Percentiles rank a stretch among this genome's conserved stretches.
phyloP scores from a whole-genome alignment of 2,329 filamentous ascomycete genomes.

The Periconia sp. region DNA sequence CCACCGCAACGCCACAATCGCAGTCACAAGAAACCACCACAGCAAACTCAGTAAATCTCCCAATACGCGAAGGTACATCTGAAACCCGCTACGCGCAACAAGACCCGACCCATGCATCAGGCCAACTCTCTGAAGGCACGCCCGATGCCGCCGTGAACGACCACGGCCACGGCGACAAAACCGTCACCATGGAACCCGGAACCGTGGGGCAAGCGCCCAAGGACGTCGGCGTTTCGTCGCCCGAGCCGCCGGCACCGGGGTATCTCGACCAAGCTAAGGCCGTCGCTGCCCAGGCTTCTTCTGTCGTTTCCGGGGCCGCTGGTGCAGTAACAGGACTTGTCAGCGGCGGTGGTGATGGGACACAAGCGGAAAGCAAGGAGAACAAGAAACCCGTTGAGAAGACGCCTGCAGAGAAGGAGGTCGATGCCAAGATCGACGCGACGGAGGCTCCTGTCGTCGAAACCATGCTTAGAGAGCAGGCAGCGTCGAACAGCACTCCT shows the following conservation, averaged over 20 bases:
- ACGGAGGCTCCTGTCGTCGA: slow-evolving; percentile 33
- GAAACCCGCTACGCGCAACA: slow-evolving; percentile 46
- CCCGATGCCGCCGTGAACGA: slow-evolving; percentile 43
- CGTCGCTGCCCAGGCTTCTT: no score
- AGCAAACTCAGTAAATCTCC: slow-evolving; percentile 12
- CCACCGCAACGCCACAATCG: slow-evolving; percentile 14
- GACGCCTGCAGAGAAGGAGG: slow-evolving; percentile 31
- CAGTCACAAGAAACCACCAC: slow-evolving; percentile 6
- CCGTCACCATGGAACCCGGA: slow-evolving; percentile 49
- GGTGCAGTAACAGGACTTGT: slow-evolving; percentile 33
- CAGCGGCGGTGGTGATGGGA: slow-evolving; percentile 21
- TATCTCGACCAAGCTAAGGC: slow-evolving; percentile 49
- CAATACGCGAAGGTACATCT: slow-evolving; percentile 46
- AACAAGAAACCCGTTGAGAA: slow-evolving; percentile 23
- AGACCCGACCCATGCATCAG: slow-evolving; percentile 46
- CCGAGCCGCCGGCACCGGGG: slow-evolving; percentile 35
- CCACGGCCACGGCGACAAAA: slow-evolving; percentile 49
- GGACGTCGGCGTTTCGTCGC: slow-evolving; percentile 43
- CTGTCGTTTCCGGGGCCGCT: slow-evolving; percentile 36
- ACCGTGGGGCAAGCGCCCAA: slow-evolving; percentile 55
- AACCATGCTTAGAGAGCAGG: slow-evolving; percentile 33
- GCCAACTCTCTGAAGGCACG: slow-evolving; percentile 46
- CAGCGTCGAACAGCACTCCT: no score
- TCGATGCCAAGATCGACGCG: slow-evolving; percentile 33
- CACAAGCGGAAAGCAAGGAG: slow-evolving; percentile 27